Base-by-base conservation (phyloP, 768 basidiomycete genomes). In the Agaricus blazei region DNA sequence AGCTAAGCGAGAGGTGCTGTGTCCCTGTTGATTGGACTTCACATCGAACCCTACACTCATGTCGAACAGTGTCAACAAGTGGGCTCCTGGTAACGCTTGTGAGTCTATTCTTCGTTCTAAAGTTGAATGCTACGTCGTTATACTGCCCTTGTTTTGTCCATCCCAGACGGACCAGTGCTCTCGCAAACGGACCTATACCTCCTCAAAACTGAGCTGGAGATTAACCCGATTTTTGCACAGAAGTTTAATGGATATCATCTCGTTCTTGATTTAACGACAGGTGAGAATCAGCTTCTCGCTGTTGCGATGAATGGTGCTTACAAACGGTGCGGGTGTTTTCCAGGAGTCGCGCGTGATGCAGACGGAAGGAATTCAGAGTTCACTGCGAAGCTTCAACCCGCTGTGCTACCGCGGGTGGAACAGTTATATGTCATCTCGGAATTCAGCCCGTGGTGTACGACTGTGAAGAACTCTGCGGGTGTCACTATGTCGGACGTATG, bases 111-210 rank as follows among this genome's bases (percentile, higher is more conserved):
- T 19, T 37, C 8, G 3, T 43, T 12, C n/a, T n/a, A 15, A 19
- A 23, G 41, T 24, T 29, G 9, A 24, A 42, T 62, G 48, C 53
- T 52, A 9, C 19, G 19, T 1, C 19, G 19, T 19, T 19, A 19
- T 19, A 19, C 19, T 19, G 19, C 19, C 19, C 19, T 19, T 19
- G 38, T 29, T 28, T 31, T 54, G 27, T 15, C 45, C 28, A 12
- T 48, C 42, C 7, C 57, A 91, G 88, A 92, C 68, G 90, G 88
- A 0, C 90, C 90, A 4, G 81, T 92, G 5, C 76, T 93, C 12
- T 79, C 81, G 2, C 87, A 88, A 63, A 90, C 88, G 0, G 90
- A 93, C 64, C 76, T 93, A 12, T 93, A 90, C 67, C 79, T 93
- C 3, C 79, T 93, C 53, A 76, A 80, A 43, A 78, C 82, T 4